Evolutionary conservation across 352 stramenopile species (phyloP), one percentile per base, ranked within the genome.

Genomic region (Thraustochytrium aureum): DNA sequence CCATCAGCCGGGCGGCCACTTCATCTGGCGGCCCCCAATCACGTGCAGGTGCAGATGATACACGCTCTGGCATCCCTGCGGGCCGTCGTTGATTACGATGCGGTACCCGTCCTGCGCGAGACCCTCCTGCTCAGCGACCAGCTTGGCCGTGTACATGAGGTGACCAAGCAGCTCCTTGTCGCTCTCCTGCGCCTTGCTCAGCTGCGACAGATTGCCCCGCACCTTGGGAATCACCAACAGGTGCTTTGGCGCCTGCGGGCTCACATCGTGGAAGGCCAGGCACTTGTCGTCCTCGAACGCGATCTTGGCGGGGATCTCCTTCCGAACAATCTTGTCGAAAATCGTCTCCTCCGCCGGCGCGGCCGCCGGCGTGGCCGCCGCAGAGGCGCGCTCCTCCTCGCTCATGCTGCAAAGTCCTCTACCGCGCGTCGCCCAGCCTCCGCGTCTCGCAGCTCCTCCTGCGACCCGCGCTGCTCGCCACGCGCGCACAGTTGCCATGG

Each of bases 181-280:
- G 74, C 92, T 89, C 74, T 97, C 91, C 42, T 94, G 86, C 14
- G 88, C 96, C 3, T 93, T 88, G 35, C 87, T 87, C 61, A 99
- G 88, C 73, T 94, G 89, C 30, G 94, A 96, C 62, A 99, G 87
- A 7, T 93, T 93, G 72, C 95, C 89, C 20, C 94, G 87, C 83
- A 90, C 84, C 87, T 99, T 99, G 22, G 96, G 96, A 83, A 99
- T 99, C 45, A 99, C 88, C 37, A 99, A 85, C 39, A 99, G 90
- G 85, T 99, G 96, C 43, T 94, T 93, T 0, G 95, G 95, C 64
- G 95, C 94, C 73, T 95, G 89, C 0, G 96, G 95, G 84, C 92
- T 96, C 62, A 99, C 96, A 87, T 99, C 96, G 75, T 96, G 95
- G 86, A 99, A 99, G n/a, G 95, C 96, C 5, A 99, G 37, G 45